Evolutionary conservation across 2,329 filamentous ascomycete species (phyloP), one percentile per base, ranked within the genome.

Genomic region (Colletotrichum lini): DNA sequence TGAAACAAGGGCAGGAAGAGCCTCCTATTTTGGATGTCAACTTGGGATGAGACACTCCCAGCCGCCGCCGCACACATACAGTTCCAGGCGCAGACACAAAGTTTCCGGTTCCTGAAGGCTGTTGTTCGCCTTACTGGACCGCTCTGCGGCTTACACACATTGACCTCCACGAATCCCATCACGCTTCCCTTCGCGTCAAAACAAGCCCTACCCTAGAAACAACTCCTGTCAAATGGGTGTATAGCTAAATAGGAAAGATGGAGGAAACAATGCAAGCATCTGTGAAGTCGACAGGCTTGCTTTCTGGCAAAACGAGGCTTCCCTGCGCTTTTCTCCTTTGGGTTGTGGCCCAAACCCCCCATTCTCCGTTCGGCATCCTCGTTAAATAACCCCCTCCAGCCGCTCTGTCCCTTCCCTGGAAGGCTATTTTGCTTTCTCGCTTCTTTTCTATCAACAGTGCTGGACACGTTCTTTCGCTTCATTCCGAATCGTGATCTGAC

Each of bases 211-310:
- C 52, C 65, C 65, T 62, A n/a, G 58, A 40, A 53, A 26, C 10
- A 30, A 30, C 38, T 63, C 53, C 40, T 59, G 16, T 21, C 58
- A 50, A 52, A 58, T 21, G 58, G 35, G 52, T 13, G 35, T 47
- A 30, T n/a, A 53, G 23, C 18, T 15, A 16, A 44, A 66, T 4
- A 30, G 40, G 16, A n/a, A 44, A 26, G 13, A 21, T 3, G 18
- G 23, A 53, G 35, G 16, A 21, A 44, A 52, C 26, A 38, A 42
- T 16, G 23, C 38, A 49, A 21, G 30, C 40, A 68, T 69, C 58
- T 68, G 59, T 69, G 64, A 64, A 68, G 59, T 72, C 63, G 54
- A 57, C 57, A 38, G 54, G 56, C 67, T 66, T 54, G 62, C 62
- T 66, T 47, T 38, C 56, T 47, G 62, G 47, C 49, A 61, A 60